A percentile compares a stretch with the other conserved stretches of the same genome.
Conservation (phyloP, 352 stramenopile species). For the Thraustochytrium striatum region DNA sequence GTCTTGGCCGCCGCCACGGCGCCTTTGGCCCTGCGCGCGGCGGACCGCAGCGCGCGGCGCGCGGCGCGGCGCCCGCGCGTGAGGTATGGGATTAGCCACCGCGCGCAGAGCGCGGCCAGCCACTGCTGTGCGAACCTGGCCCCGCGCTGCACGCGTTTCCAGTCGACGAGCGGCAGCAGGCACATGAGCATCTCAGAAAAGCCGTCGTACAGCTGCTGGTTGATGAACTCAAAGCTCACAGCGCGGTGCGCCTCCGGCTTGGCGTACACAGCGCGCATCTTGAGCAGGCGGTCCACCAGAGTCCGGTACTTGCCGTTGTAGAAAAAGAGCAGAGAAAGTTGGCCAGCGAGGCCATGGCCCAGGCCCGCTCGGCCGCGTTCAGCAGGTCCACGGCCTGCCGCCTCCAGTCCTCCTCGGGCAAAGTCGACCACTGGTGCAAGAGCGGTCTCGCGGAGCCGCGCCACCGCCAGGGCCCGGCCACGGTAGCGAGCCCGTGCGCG, state of each 20-base stretch:
- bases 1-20: too few relatives aligned
- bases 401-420: too few relatives aligned
- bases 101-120: neutral
- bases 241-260: conserved; percentile 2
- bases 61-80: too few relatives aligned
- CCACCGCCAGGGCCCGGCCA: neutral
- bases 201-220: conserved; percentile 43
- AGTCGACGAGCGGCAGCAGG: conserved; percentile 32
- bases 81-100: neutral
- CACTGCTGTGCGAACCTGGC: neutral
- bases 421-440: too few relatives aligned
- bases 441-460: conserved; percentile 19
- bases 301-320: conserved; percentile 24
- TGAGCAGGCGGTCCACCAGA: conserved; percentile 15
- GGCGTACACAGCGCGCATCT: conserved; percentile 29
- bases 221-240: conserved; percentile 44
- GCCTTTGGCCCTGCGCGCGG: too few relatives aligned
- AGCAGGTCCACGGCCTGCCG: too few relatives aligned
- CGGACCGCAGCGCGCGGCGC: too few relatives aligned
- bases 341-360: too few relatives aligned
- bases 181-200: conserved; percentile 45
- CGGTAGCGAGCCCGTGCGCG: neutral
- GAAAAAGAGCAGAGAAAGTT: conserved; percentile 16
- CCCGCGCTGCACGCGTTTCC: neutral
- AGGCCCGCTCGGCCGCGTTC: too few relatives aligned